Percentiles rank a stretch among this genome's conserved stretches.
Evolutionary conservation across 306 rosid species (phyloP).

Genomic region (Urtica urens): DNA sequence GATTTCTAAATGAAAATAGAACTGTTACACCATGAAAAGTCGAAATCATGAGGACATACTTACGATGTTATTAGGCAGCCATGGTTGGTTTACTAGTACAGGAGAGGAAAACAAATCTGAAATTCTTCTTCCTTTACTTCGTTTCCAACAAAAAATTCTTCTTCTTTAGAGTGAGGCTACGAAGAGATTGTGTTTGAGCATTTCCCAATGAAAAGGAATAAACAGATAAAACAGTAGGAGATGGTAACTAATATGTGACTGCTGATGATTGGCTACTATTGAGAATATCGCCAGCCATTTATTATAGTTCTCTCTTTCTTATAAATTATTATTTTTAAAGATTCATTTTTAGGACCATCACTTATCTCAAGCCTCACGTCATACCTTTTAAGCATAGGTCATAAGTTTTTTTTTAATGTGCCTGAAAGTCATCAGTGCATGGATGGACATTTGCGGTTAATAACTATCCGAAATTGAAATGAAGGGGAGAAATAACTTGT

Average conservation of each 20-base stretch:
- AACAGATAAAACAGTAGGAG: conserved; percentile 13
- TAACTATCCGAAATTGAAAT: no score
- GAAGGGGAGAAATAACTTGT: no score
- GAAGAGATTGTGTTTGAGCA: background rate
- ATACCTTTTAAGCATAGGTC: no score
- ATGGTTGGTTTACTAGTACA: no score
- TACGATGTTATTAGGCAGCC: no score
- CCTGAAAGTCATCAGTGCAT: no score
- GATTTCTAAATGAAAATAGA: background rate
- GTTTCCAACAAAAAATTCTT: no score
- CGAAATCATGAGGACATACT: background rate
- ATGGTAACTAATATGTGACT: conserved; percentile 8
- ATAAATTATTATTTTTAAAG: background rate
- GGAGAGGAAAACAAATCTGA: no score
- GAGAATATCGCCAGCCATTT: conserved; percentile 39
- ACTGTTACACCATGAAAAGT: background rate
- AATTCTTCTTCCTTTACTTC: no score
- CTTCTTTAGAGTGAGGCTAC: background rate
- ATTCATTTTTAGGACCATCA: conserved; percentile 11
- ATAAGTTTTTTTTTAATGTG: no score
- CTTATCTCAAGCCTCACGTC: conserved; percentile 10
- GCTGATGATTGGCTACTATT: conserved; percentile 34
- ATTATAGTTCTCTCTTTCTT: conserved; percentile 9
- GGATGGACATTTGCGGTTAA: no score
- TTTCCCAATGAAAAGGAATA: no score